Percentiles rank a stretch among this genome's conserved stretches.
phyloP scores from a whole-genome alignment of 2,329 filamentous ascomycete species.

The Nothopassalora personata region DNA sequence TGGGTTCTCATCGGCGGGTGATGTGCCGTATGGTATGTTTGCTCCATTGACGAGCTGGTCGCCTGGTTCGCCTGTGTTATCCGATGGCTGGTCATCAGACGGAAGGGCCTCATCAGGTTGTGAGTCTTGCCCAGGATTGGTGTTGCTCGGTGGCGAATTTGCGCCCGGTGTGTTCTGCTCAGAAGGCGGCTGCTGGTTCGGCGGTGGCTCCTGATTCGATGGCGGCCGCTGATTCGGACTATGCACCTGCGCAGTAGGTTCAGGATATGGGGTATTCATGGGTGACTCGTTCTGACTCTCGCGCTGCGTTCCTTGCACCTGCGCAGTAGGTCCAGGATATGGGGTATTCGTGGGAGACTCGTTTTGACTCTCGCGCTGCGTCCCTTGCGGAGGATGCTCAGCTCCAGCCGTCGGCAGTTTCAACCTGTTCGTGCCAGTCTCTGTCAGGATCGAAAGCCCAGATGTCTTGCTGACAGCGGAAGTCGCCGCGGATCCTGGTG shows the following conservation, averaged over 20 bases:
- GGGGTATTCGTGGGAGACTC: not conserved
- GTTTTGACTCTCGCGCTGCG: not conserved
- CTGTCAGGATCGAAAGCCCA: not conserved
- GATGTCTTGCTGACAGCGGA: not conserved
- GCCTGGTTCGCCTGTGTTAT: not conserved
- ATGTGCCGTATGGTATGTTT: not conserved
- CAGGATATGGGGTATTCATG: not conserved
- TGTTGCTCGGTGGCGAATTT: not conserved
- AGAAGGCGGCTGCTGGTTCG: not conserved
- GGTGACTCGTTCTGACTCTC: not conserved
- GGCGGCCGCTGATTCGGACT: no score
- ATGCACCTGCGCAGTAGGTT: not conserved
- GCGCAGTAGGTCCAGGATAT: not conserved
- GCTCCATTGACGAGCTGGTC: not conserved
- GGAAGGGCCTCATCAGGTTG: not conserved
- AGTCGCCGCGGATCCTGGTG: no score
- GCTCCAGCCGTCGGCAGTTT: not conserved
- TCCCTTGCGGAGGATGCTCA: not conserved
- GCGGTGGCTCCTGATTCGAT: no score
- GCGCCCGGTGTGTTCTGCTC: not conserved
- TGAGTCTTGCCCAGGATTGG: not conserved
- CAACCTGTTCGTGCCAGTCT: not conserved
- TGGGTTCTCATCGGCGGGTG: not conserved
- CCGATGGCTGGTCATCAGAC: not conserved
- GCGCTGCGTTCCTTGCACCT: not conserved